phyloP scores from a whole-genome alignment of 768 basidiomycete species.

The Saitozyma sp. region DNA sequence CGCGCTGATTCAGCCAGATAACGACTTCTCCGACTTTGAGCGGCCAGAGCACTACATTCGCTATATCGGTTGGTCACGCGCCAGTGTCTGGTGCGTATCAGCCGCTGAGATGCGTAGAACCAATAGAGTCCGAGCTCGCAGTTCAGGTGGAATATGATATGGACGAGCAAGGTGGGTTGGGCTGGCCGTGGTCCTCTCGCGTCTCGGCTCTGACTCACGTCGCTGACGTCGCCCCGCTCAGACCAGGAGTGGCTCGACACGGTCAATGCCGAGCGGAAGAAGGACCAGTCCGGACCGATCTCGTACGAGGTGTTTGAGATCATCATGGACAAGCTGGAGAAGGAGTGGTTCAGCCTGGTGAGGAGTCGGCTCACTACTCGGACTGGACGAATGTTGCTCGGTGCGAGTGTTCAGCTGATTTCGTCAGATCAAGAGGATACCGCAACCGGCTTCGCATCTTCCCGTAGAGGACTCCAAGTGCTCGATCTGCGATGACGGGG shows the following conservation, averaged over 20 bases:
- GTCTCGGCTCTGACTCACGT: too few relatives aligned
- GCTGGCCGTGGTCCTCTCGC: neutral
- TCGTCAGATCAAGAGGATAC: constrained; percentile 82
- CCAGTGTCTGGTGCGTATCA: neutral
- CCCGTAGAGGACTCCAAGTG: constrained; percentile 96
- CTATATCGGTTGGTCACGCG: constrained; percentile 68
- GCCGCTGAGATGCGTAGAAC: constrained; percentile 61
- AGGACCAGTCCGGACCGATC: constrained; percentile 69
- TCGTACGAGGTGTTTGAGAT: constrained; percentile 89
- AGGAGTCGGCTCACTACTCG: constrained; percentile 14
- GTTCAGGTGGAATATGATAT: constrained; percentile 98
- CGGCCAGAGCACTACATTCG: constrained; percentile 85
- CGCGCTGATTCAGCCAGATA: constrained; percentile 27
- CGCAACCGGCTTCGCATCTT: constrained; percentile 79
- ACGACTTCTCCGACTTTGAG: constrained; percentile 59
- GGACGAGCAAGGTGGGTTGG: constrained; percentile 85
- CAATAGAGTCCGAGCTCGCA: constrained; percentile 85
- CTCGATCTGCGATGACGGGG: constrained; percentile 95
- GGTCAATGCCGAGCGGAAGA: constrained; percentile 72
- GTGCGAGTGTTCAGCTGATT: neutral
- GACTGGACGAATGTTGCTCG: neutral
- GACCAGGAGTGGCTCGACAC: constrained; percentile 93
- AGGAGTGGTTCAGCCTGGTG: constrained; percentile 98
- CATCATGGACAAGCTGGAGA: constrained; percentile 95
- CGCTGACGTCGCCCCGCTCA: constrained; percentile 48